Evolutionary conservation across 2,329 filamentous ascomycete species (phyloP), one percentile per base, ranked within the genome.

Genomic region (Penicillium vulpinum): DNA sequence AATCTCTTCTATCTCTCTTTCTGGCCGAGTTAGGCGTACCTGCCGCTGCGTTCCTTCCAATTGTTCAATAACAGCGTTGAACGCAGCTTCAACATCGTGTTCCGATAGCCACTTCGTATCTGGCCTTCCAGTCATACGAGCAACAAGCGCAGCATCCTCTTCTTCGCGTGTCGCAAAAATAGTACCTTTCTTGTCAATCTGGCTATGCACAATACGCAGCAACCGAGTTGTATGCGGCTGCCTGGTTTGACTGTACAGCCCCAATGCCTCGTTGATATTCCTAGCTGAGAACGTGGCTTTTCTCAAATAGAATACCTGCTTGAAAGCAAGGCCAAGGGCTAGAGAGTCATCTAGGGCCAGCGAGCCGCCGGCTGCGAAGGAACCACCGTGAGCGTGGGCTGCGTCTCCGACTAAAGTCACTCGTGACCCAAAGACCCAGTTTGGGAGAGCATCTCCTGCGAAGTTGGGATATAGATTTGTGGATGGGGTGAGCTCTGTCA

Each of bases 21-120:
- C 38, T 21, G 21, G 22, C 16, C 16, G n/a, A 29, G 28, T 38
- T 29, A 22, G 16, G 31, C 38, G 26, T 33, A 16, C 41, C n/a
- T 24, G 38, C 24, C 43, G 45, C 45, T 54, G 52, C 52, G 45
- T 45, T 38, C 29, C 36, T 18, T 47, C 33, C 31, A 26, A 28
- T n/a, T 35, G 50, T n/a, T 43, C 18, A 35, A 58, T 31, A 15
- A 39, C 52, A 41, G 49, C 58, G 2, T 33, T 65, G 61, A 78
- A 80, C 11, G 74, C 69, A 10, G 61, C 61, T 50, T 75, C 70
- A 9, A 80, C 78, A 63, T 81, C 76, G 63, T 81, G 78, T 59
- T 80, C 78, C 21, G 77, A 76, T 29, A 81, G 70, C 79, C 78
- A 81, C 16, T 63, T 69, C 5, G 73, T 72, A 53, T 79, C 71